Conservation (phyloP, 108 stramenopile species). For the Discostella pseudostelligera region DNA sequence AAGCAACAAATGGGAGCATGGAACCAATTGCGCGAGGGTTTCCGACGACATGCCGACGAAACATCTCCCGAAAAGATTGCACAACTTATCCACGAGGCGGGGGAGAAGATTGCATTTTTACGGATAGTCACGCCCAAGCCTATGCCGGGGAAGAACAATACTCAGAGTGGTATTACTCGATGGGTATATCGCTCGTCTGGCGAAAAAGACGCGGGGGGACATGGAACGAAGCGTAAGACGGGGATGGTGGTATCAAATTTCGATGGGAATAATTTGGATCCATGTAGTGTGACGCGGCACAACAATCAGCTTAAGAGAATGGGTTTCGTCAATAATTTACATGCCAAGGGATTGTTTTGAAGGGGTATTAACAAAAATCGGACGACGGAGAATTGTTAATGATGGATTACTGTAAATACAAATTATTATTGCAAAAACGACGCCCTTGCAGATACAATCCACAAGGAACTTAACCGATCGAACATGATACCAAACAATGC, state of each 20-base stretch:
- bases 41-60: slow-evolving; percentile 45
- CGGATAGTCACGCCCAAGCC: slow-evolving; percentile 73
- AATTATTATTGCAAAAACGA: too few relatives aligned
- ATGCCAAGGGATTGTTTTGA: slow-evolving; percentile 84
- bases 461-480: not conserved
- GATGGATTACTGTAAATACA: not conserved
- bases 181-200: slow-evolving; percentile 46
- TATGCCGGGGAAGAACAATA: slow-evolving; percentile 30
- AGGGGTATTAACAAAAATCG: not conserved
- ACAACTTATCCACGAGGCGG: slow-evolving; percentile 59
- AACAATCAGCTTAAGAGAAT: slow-evolving; percentile 58
- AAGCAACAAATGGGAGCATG: slow-evolving; percentile 46
- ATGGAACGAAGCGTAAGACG: slow-evolving; percentile 31
- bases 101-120: slow-evolving; percentile 64
- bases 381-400: not conserved
- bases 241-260: slow-evolving; percentile 66
- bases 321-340: slow-evolving; percentile 80
- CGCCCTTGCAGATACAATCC: slow-evolving; percentile 3
- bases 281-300: slow-evolving; percentile 68
- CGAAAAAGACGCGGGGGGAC: slow-evolving; percentile 40
- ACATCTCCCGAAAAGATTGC: slow-evolving; percentile 42
- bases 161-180: slow-evolving; percentile 44
- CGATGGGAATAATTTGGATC: slow-evolving; percentile 82
- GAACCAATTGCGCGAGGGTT: slow-evolving; percentile 56
- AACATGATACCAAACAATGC: not conserved